Base-by-base conservation (phyloP, 1,139 yeast genomes). In the Sugiyamaella neomexicana region DNA sequence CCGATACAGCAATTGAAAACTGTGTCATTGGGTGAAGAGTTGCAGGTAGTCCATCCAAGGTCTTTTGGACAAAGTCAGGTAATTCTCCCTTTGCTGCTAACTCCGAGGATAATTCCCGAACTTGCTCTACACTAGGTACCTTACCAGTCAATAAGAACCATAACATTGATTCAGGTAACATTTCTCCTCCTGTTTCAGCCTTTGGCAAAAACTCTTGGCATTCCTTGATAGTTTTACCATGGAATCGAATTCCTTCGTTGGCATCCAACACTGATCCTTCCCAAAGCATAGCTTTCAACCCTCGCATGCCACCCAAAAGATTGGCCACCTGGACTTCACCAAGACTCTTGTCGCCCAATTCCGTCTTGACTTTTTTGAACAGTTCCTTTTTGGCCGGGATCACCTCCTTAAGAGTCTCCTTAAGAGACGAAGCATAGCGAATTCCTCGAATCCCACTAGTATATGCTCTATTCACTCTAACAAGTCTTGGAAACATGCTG, bases 1-100 rank as follows among this genome's bases (percentile, higher is more conserved):
- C 95, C 58, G 93, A 86, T 54, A 90, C 85, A 53, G 96, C 97
- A 73, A 90, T 89, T 62, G 96, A 86, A 74, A 90, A 85, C 76
- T 90, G 97, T 55, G 97, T 95, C 98, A 90, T 90, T 75, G 98
- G 98, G 76, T 90, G 98, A 75, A 90, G 82, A 71, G 85, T 82
- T 50, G 85, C 76, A 63, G 97, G 97, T 66, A 91, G 82, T 66
- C 84, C 78, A 79, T 87, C 95, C 66, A 90, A 81, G 63, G 89
- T 76, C 71, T 84, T 89, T 73, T 80, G 85, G 64, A 89, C 95
- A 72, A 87, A 91, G 71, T 85, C 85, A 69, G 97, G 97, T 70
- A 90, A 79, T 61, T 71, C 70, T 47, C 95, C 86, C 77, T 91
- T 84, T 57, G 88, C 86, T 62, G 96, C 96, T 65, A 90, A 80